Evolutionary conservation across 495 filamentous ascomycete genomes (phyloP).

Genomic region (Daldinia grandis): DNA sequence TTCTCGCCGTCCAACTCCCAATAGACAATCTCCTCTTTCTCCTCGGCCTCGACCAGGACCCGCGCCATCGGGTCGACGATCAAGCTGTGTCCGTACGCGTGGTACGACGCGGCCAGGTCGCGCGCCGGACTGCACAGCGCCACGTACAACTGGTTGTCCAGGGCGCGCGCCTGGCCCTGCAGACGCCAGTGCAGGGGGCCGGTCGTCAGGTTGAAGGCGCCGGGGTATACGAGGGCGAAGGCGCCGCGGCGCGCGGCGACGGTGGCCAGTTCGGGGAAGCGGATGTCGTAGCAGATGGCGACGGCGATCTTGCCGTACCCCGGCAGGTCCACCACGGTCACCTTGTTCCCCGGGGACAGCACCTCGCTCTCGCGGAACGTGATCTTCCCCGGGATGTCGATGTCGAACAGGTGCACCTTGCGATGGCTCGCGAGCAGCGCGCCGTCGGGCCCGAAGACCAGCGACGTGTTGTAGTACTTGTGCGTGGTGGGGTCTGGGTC

Average conservation of each 20-base stretch:
- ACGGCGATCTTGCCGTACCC: slow-evolving; percentile 86
- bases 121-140: slow-evolving; percentile 90
- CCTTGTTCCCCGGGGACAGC: slow-evolving; percentile 78
- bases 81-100: slow-evolving; percentile 92
- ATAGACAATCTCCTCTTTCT: slow-evolving; percentile 77
- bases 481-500: slow-evolving; percentile 53
- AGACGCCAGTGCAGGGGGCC: slow-evolving; percentile 92
- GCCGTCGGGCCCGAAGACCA: slow-evolving; percentile 82
- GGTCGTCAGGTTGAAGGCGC: slow-evolving; percentile 94
- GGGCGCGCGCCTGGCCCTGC: slow-evolving; percentile 80
- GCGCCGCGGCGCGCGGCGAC: slow-evolving; percentile 78
- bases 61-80: slow-evolving; percentile 88
- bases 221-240: slow-evolving; percentile 90
- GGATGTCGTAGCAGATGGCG: slow-evolving; percentile 96
- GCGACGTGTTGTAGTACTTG: slow-evolving; percentile 90
- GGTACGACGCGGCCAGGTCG: slow-evolving; percentile 78
- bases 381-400: slow-evolving; percentile 95
- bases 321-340: slow-evolving; percentile 83
- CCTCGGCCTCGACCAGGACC: slow-evolving; percentile 76
- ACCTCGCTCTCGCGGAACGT: slow-evolving; percentile 90
- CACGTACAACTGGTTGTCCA: slow-evolving; percentile 96
- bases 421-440: slow-evolving; percentile 84
- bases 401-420: slow-evolving; percentile 99
- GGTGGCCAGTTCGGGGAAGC: slow-evolving; percentile 93
- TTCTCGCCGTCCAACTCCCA: slow-evolving; percentile 74